Conservation (phyloP, 768 basidiomycete species). For the Lactarius hengduanensis region DNA sequence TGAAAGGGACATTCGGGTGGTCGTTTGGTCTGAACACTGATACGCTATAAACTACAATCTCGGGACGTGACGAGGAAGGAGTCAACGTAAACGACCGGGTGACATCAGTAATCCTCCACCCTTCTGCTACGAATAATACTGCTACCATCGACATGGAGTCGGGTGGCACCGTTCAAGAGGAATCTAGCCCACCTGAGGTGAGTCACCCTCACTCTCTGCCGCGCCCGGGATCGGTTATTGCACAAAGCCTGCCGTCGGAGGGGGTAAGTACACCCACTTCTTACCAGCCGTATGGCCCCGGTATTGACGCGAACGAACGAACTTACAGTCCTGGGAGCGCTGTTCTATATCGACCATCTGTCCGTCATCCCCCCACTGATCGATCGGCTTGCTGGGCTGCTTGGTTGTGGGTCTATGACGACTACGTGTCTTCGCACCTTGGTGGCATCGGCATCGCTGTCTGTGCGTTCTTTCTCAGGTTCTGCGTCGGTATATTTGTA, state of each 20-base stretch:
- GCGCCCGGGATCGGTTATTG: neutral
- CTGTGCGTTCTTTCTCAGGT: neutral
- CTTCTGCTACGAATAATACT: neutral
- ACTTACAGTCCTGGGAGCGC: neutral
- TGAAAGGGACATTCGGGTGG: neutral
- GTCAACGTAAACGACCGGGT: slow-evolving; percentile 1
- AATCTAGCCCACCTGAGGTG: neutral
- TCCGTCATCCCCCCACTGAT: neutral
- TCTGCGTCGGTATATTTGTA: neutral
- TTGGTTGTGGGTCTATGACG: neutral
- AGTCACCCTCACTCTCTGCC: neutral
- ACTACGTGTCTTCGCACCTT: too few relatives aligned
- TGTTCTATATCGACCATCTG: neutral
- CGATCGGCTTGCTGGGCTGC: neutral
- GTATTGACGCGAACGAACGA: neutral
- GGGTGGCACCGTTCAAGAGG: neutral
- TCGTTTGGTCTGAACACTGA: neutral
- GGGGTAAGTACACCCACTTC: slow-evolving; percentile 3
- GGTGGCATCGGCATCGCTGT: neutral
- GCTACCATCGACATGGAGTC: neutral
- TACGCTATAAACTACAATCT: neutral
- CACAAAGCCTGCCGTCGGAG: slow-evolving; percentile 3
- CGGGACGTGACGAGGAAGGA: neutral
- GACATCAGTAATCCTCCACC: neutral
- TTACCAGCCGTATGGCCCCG: too few relatives aligned